Base-by-base conservation (phyloP, 2,329 filamentous ascomycete species). In the Pseudofabraea citricarpa region DNA sequence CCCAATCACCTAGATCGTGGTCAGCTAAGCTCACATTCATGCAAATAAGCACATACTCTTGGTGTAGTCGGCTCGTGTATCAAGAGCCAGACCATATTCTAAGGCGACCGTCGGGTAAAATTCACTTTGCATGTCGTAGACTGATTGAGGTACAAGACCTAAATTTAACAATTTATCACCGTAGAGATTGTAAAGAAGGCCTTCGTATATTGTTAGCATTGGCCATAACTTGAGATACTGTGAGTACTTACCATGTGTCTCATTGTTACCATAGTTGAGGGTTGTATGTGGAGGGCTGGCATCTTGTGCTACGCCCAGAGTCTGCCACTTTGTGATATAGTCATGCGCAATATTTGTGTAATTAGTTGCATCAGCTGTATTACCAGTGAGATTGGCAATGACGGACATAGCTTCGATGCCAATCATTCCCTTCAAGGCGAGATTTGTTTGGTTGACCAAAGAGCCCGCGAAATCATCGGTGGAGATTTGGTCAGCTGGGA, bases 381-480 rank as follows among this genome's bases (percentile, higher is more conserved):
- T 72, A 31, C 77, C 80, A 9, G 81, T 75, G 3, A 83, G 63
- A 19, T 74, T 69, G 2, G 87, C 76, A 19, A 93, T 74, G 51
- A 83, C 74, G 45, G 81, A 79, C 82, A 93, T 90, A 42, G 87
- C 87, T 57, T 85, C 81, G 61, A 93, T 85, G 7, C 84, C 87
- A 44, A 93, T 80, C 52, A 91, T 90, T 33, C 87, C 87, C 64
- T 93, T 93, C 48, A 93, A 71, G 0, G 87, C 87, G 18, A 93
- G 71, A 57, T 93, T 90, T 2, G 86, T 90, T 62, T 91, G 87
- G 50, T 90, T 81, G 4, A 81, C 79, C 16, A 90, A 71, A 62
- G 83, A 83, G 31, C 87, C 87, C 2, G 87, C 87, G 61, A 91
- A 93, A 58, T 93, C 87, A 57, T 93, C 87, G 1, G 87, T 93